phyloP scores from a whole-genome alignment of 257 asterid species.

The Solanum neorickii region DNA sequence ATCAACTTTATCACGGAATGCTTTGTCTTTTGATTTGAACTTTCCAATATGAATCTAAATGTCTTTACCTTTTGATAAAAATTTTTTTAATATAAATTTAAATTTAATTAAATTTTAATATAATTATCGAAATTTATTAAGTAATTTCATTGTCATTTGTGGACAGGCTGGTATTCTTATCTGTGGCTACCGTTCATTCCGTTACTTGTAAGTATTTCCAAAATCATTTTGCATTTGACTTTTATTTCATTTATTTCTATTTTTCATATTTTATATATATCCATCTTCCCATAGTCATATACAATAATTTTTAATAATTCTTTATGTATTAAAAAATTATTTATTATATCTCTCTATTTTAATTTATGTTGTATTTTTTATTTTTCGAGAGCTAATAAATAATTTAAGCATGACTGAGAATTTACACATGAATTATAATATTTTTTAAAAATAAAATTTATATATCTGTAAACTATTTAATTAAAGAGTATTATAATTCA shows the following conservation, averaged over 20 bases:
- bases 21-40: rapidly evolving
- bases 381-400: too few relatives aligned
- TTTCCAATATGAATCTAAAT: background rate
- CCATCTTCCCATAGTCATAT: background rate
- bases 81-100: rapidly evolving
- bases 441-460: too few relatives aligned
- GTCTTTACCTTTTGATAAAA: rapidly evolving
- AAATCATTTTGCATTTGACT: background rate
- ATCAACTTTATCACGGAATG: background rate
- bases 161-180: slow-evolving; percentile 81
- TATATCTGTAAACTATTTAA: background rate
- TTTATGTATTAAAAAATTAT: too few relatives aligned
- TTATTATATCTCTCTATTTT: background rate
- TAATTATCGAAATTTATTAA: background rate
- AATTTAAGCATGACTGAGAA: too few relatives aligned
- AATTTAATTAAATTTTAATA: background rate
- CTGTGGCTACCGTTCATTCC: slow-evolving; percentile 89
- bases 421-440: too few relatives aligned
- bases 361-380: too few relatives aligned
- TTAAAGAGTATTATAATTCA: too few relatives aligned
- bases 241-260: background rate
- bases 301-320: too few relatives aligned
- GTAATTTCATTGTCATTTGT: background rate
- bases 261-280: background rate
- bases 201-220: slow-evolving; percentile 47